Evolutionary conservation across 2,329 filamentous ascomycete species (phyloP), one percentile per base, ranked within the genome.

Genomic region (Sporothrix brasiliensis): DNA sequence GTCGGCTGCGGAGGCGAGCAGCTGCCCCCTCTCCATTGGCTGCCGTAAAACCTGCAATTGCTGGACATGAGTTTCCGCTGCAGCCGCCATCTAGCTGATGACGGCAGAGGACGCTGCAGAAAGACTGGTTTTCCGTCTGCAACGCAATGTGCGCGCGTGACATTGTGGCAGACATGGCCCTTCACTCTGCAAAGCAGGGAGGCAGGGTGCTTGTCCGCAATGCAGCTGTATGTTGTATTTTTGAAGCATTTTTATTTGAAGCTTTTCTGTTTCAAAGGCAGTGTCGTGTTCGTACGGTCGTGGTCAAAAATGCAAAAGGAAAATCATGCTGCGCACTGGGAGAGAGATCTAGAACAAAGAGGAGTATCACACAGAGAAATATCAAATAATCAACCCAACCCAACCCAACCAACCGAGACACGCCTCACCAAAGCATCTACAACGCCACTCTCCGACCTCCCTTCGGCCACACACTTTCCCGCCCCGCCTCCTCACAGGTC

Each of bases 401-500:
- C 56, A 44, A 24, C 16, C 39, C 16, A 24, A 24, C 19, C 9
- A 13, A 9, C 6, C 34, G 19, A 39, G 56, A 39, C 14, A n/a
- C 14, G 5, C 27, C 14, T 14, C 13, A 2, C 63, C 13, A 4
- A 9, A 39, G 6, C 34, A 50, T 3, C 27, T 10, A 9, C 27
- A 24, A 21, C 24, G 44, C 24, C 61, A 9, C 58, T 24, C 19
- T 21, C 47, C 47, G 39, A 13, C 5, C 47, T 16, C 19, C 14
- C 68, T 9, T 27, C 49, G 4, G n/a, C 47, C 10, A 1, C 2
- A 4, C 24, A 6, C 21, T 21, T 13, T 21, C 14, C 39, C 30
- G 2, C 41, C 19, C 6, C 21, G 2, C 50, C 16, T 7, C 49
- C 61, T 41, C 69, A 89, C 50, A 89, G 73, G 73, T 89, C 85